These are phyloP conservation scores for Psilocybe cyanescens DNA, from an alignment of 768 basidiomycete species.

Conservation along the genomic window DNA sequence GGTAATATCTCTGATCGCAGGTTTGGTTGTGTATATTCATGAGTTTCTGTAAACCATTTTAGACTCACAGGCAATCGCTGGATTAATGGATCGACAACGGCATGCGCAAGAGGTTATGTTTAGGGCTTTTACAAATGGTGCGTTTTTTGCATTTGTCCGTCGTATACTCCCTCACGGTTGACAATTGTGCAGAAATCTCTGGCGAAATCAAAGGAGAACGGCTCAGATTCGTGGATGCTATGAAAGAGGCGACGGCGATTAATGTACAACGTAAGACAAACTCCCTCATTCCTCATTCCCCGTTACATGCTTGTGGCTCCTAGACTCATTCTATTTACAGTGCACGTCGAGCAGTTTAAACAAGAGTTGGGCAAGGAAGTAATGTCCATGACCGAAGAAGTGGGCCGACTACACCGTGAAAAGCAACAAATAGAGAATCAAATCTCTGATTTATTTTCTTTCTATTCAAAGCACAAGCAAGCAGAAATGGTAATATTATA, in stretches of 20 bases:
- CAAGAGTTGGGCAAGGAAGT: constrained; percentile 79
- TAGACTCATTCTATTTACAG: constrained; percentile 36
- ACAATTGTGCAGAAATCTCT: constrained; percentile 59
- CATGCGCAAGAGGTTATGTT: constrained; percentile 76
- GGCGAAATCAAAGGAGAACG: constrained; percentile 87
- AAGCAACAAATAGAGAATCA: constrained; percentile 68
- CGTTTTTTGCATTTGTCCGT: not conserved
- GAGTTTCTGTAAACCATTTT: not conserved
- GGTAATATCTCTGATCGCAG: constrained; percentile 12
- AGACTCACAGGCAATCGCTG: constrained; percentile 63
- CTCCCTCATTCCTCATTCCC: not conserved
- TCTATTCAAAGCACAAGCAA: constrained; percentile 68
- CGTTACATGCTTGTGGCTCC: not conserved
- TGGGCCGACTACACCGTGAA: constrained; percentile 67
- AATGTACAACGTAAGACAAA: constrained; percentile 70
- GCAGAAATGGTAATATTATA: constrained; percentile 21
- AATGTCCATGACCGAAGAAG: constrained; percentile 72
- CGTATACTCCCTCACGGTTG: no score
- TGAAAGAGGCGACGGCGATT: constrained; percentile 90
- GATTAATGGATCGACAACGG: constrained; percentile 69
- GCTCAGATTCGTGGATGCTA: constrained; percentile 89
- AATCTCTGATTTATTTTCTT: constrained; percentile 73
- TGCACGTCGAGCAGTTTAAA: constrained; percentile 89
- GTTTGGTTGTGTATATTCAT: not conserved
- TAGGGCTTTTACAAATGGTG: constrained; percentile 67